Base-by-base conservation (phyloP, 148 eudicot genomes). In the Amaranthus hypochondriacus region DNA sequence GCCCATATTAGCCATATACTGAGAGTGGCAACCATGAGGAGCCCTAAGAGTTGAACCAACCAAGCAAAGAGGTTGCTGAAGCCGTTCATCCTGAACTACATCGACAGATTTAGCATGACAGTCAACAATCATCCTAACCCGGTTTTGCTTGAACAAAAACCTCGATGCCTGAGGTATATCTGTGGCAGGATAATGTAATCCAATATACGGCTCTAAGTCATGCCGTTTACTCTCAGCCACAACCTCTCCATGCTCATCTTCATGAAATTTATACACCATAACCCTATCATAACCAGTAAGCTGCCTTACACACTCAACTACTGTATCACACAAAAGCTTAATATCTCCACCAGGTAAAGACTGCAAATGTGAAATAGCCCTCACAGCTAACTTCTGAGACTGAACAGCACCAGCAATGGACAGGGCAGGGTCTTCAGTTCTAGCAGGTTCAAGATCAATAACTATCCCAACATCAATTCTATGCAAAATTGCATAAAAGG, bases 201-300 rank as follows among this genome's bases (percentile, higher is more conserved):
- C 99, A 11, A 92, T 71, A 72, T 90, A 95, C 0, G 99, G 97
- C 77, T 92, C 97, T 59, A 95, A 87, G 76, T 90, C 97, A 0
- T 86, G 49, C 62, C 86, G 73, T 79, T 83, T 92, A 66, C 88
- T 82, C 87, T 95, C 99, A 8, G 99, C 82, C 74, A 90, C 81
- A 75, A 95, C 97, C 83, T 95, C 99, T 13, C 99, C 99, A 77
- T 95, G 97, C 78, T 95, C 99, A 80, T 95, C 99, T 53, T 95
- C 99, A 75, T 95, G 99, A 76, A 95, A 95, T 84, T 78, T 95
- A 53, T 95, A 95, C 58, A 92, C 97, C 99, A 95, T 95, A 61
- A 95, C 97, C 76, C 99, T 70, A 44, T 95, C 99, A 79, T 89
- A 95, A n/a, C 97, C 99, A 0, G 99, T 95, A 28, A 92, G 81